A percentile compares a stretch with the other conserved stretches of the same genome.
Conservation (phyloP, 2,329 filamentous ascomycete genomes). For the Paramyrothecium sp. region DNA sequence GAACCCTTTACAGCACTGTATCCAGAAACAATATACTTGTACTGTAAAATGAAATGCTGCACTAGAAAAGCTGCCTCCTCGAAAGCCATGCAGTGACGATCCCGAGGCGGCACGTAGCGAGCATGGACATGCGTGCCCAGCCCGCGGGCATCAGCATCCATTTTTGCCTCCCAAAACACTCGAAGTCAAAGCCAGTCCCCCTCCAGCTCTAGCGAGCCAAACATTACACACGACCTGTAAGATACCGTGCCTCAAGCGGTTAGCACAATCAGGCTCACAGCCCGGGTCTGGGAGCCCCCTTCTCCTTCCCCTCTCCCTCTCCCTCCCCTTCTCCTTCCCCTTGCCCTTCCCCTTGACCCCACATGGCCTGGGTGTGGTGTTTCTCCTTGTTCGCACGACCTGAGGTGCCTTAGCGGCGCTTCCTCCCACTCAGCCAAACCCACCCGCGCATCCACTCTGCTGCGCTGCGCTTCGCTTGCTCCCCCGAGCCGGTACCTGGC, state of each 20-base stretch:
- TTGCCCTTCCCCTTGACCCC: conserved; percentile 5
- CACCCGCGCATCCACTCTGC: neutral
- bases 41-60: no score
- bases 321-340: conserved; percentile 6
- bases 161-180: neutral
- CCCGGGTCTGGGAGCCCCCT: no score
- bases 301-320: conserved; percentile 16
- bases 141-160: neutral
- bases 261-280: neutral
- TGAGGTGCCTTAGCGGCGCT: neutral
- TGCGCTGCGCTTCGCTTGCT: no score
- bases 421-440: neutral
- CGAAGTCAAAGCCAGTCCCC: neutral
- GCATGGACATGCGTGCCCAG: neutral
- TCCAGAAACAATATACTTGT: no score
- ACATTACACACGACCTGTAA: neutral
- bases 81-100: no score
- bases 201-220: no score
- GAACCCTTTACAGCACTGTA: no score
- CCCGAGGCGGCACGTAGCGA: neutral
- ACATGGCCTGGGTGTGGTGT: neutral
- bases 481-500: no score
- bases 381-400: neutral
- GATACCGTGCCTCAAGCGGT: neutral
- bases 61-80: no score